Base-by-base conservation (phyloP, 2,329 filamentous ascomycete species). In the Cercospora sp. region DNA sequence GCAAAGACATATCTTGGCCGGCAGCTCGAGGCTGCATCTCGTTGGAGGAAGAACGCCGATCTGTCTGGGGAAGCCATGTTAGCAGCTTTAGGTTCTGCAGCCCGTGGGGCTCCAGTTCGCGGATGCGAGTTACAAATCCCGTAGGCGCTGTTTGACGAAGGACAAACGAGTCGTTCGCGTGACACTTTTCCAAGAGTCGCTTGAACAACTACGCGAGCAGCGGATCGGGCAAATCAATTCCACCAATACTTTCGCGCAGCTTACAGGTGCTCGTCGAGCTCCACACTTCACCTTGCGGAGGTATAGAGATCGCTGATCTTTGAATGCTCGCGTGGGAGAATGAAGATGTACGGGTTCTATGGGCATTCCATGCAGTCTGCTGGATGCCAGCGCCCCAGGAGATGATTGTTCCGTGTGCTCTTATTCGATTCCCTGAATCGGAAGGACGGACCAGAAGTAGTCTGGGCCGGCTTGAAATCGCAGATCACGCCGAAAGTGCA, bases 1-100 rank as follows among this genome's bases (percentile, higher is more conserved):
- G 62, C 32, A 37, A 37, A 57, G 51, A 24, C 21, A 12, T 26
- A 18, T 12, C 28, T 30, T 53, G 24, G n/a, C 51, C 40, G 5
- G 37, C 1, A 43, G 61, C 61, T 64, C n/a, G 24, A 21, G 8
- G 13, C n/a, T 40, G 62, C 53, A 49, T 49, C 37, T 65, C 21
- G 51, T 65, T 65, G 62, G 62, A 65, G 62, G 62, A 65, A 65
- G 12, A 65, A 43, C 26, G 62, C 40, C 9, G 53, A 65, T 65
- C 62, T 58, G 21, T 30, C 49, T 40, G 32, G 34, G 18, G 40
- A 37, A 53, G 18, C 53, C 51, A 58, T 24, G 51, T 40, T 30
- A 64, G 32, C 30, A 40, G 30, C 13, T 18, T 43, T 58, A 13
- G 40, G n/a, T 55, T 64, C 24, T 51, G 49, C n/a, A 40, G 12